Evolutionary conservation across 176 grass and related monocot species (phyloP).

Genomic region (Tillandsia leiboldiana): DNA sequence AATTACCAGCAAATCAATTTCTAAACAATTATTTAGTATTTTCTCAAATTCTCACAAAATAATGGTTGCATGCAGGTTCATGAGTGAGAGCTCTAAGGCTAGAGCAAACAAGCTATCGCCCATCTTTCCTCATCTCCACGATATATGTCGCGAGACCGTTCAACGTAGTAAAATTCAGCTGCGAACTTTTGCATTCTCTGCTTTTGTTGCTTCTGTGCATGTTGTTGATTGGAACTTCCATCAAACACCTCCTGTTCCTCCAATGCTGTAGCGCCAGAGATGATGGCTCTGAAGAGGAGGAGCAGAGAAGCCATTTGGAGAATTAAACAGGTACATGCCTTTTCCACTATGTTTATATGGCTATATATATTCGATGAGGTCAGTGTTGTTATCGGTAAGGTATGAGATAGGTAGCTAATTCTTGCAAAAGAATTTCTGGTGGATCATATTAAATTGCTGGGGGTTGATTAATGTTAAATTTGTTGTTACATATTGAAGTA

Average conservation of each 20-base stretch:
- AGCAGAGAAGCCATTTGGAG: conserved; percentile 59
- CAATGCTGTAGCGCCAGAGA: not conserved
- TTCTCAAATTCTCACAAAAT: conserved; percentile 11
- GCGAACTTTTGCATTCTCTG: not conserved
- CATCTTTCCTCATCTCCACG: conserved; percentile 28
- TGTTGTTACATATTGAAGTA: not conserved
- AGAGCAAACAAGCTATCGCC: conserved; percentile 35
- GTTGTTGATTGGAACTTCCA: conserved; percentile 9
- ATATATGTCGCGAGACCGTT: not conserved
- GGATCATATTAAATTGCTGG: conserved; percentile 28
- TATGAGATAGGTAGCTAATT: conserved; percentile 17
- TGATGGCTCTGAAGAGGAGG: conserved; percentile 41
- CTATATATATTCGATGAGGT: conserved; percentile 23
- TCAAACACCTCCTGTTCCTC: not conserved
- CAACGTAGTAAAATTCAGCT: not conserved
- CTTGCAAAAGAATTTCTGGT: conserved; percentile 17
- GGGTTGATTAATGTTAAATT: not conserved
- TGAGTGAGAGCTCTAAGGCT: conserved; percentile 20
- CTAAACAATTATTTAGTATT: no score
- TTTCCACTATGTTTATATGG: not conserved
- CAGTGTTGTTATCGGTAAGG: conserved; percentile 16
- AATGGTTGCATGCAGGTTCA: conserved; percentile 30
- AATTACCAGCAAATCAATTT: no score
- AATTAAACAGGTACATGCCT: conserved; percentile 7
- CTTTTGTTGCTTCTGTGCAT: conserved; percentile 6